phyloP scores from a whole-genome alignment of 139 green algal genomes.

The Medakamo hakoo region DNA sequence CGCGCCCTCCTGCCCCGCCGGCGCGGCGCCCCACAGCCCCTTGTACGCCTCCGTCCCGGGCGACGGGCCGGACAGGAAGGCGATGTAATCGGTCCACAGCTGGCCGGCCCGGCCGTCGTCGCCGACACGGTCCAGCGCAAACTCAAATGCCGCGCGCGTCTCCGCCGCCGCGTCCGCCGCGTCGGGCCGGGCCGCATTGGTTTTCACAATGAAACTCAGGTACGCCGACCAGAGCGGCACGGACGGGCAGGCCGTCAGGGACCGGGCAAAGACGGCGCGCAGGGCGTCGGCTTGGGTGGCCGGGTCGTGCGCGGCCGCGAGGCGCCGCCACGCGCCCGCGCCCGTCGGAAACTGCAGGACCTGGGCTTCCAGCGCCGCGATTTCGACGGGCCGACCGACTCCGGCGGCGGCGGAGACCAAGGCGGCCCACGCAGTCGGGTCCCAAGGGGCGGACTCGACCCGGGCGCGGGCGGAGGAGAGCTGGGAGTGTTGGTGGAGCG shows the following conservation, averaged over 20 bases:
- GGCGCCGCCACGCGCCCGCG: neutral
- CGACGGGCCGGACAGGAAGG: conserved; percentile 30
- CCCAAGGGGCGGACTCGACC: neutral
- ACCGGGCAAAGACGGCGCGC: neutral
- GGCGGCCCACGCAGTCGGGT: neutral
- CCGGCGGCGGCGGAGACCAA: neutral
- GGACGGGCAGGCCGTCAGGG: neutral
- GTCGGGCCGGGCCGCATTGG: conserved; percentile 31
- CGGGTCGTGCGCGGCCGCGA: too few relatives aligned
- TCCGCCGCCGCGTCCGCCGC: conserved; percentile 41
- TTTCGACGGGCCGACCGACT: neutral
- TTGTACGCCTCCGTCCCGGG: conserved; percentile 36
- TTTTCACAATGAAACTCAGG: conserved; percentile 5
- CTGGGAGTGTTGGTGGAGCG: too few relatives aligned
- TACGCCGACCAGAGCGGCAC: neutral
- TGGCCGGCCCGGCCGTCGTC: conserved; percentile 38
- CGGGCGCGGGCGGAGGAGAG: neutral
- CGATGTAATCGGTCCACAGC: conserved; percentile 76
- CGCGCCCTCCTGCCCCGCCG: conserved; percentile 37
- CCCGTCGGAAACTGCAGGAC: neutral
- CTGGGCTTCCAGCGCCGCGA: neutral
- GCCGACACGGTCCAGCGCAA: conserved; percentile 64
- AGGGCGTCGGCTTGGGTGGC: neutral
- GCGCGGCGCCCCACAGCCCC: conserved; percentile 32
- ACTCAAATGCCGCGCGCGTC: conserved; percentile 62